Evolutionary conservation across 352 stramenopile genomes (phyloP).

Genomic region (Phytophthora sp.): DNA sequence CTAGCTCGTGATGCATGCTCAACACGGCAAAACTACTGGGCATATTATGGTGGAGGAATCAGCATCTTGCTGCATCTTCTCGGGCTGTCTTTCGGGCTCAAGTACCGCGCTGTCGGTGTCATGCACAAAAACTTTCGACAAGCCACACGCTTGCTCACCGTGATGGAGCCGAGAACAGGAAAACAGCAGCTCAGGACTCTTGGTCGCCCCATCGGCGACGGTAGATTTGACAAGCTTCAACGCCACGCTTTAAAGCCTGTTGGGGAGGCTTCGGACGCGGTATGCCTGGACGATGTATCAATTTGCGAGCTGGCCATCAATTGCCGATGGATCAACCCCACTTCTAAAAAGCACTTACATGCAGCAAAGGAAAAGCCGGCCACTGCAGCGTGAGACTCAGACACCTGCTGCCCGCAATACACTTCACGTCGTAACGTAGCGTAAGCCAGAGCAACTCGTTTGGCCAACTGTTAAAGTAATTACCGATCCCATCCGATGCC

Average conservation of each 20-base stretch:
- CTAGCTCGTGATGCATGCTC: neutral
- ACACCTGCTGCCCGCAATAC: neutral
- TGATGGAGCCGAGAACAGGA: conserved; percentile 9
- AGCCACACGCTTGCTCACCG: conserved; percentile 1
- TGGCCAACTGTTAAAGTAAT: too few species aligned
- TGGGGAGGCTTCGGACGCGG: neutral
- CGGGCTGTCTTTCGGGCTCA: conserved; percentile 14
- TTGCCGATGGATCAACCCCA: conserved; percentile 30
- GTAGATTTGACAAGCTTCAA: conserved; percentile 22
- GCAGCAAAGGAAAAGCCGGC: neutral
- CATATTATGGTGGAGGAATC: conserved; percentile 9
- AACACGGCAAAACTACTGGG: conserved; percentile 1
- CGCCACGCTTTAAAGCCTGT: conserved; percentile 8
- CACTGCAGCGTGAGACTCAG: conserved; percentile 4
- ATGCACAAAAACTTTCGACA: conserved; percentile 15
- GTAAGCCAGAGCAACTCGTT: too few species aligned
- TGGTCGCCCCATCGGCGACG: conserved; percentile 21
- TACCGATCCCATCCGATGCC: too few species aligned
- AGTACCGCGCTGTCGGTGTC: conserved; percentile 1
- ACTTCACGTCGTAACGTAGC: too few species aligned
- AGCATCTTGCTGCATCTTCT: conserved; percentile 16
- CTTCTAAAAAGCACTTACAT: neutral
- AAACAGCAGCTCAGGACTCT: conserved; percentile 6
- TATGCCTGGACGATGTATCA: conserved; percentile 18
- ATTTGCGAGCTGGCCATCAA: conserved; percentile 12